Evolutionary conservation across 805 yeast genomes (phyloP).

Genomic region (Ogataea philodendri): DNA sequence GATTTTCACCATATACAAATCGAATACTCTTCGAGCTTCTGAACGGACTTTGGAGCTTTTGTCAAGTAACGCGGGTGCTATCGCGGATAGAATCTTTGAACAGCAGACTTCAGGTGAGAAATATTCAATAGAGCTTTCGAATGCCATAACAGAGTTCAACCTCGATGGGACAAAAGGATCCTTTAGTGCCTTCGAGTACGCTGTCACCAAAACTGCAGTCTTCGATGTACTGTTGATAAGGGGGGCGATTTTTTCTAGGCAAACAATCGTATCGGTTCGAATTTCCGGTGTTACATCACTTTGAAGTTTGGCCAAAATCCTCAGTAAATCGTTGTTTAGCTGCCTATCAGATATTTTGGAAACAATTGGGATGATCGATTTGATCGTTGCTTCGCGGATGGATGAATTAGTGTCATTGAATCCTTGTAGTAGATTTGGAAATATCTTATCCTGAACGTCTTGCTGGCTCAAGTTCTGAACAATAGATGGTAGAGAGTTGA

Average conservation of each 20-base stretch:
- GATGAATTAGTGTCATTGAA: slow-evolving; percentile 79
- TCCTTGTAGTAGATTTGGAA: slow-evolving; percentile 70
- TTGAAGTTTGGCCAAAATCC: slow-evolving; percentile 79
- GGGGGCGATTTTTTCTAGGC: slow-evolving; percentile 64
- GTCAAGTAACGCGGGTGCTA: slow-evolving; percentile 83
- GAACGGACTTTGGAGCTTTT: slow-evolving; percentile 63
- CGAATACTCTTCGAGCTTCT: slow-evolving; percentile 70
- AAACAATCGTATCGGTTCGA: slow-evolving; percentile 70
- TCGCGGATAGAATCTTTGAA: slow-evolving; percentile 74
- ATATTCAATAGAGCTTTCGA: slow-evolving; percentile 58
- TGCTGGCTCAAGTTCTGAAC: slow-evolving; percentile 49
- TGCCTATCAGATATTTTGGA: slow-evolving; percentile 73
- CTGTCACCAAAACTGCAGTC: slow-evolving; percentile 79
- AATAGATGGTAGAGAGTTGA: slow-evolving; percentile 59
- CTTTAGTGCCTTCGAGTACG: slow-evolving; percentile 76
- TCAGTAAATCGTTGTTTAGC: slow-evolving; percentile 78
- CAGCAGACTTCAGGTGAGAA: slow-evolving; percentile 77
- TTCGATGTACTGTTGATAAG: slow-evolving; percentile 54
- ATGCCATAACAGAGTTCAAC: slow-evolving; percentile 71
- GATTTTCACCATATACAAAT: slow-evolving; percentile 55
- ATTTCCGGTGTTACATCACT: slow-evolving; percentile 73
- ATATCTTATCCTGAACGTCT: slow-evolving; percentile 68
- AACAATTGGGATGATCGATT: slow-evolving; percentile 54
- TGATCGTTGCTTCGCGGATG: slow-evolving; percentile 78
- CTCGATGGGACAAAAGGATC: slow-evolving; percentile 78